These are phyloP conservation scores for Lolium multiflorum DNA, from an alignment of 176 grass and related monocot genomes.

Conservation along the genomic window DNA sequence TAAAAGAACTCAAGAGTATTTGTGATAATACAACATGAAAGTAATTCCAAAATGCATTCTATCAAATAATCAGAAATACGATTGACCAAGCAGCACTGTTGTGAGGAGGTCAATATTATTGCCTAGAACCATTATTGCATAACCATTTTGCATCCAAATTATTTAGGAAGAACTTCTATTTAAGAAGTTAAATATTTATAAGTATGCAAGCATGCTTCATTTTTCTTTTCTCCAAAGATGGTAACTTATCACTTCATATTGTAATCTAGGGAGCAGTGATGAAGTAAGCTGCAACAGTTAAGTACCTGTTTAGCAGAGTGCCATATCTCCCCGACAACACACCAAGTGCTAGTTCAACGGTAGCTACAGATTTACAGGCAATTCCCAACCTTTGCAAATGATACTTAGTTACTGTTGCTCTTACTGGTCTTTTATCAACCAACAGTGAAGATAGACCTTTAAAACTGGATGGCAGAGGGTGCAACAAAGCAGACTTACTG, in stretches of 20 bases:
- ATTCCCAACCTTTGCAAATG: conserved; percentile 91
- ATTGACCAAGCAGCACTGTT: conserved; percentile 6
- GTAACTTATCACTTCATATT: conserved; percentile 26
- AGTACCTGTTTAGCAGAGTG: conserved; percentile 62
- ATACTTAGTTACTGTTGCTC: conserved; percentile 89
- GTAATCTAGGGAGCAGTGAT: conserved; percentile 27
- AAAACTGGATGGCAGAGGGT: conserved; percentile 76
- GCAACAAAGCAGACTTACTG: conserved; percentile 58
- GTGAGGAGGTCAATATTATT: background rate
- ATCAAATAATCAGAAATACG: conserved; percentile 24
- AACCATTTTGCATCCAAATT: conserved; percentile 33
- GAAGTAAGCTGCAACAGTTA: background rate
- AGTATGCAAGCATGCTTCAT: background rate
- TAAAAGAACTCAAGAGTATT: conserved; percentile 16
- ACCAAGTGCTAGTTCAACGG: conserved; percentile 53
- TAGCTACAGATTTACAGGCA: conserved; percentile 58
- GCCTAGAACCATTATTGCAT: background rate
- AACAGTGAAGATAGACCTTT: conserved; percentile 72
- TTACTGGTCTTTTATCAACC: conserved; percentile 81
- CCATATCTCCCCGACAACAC: conserved; percentile 66
- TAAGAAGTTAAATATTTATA: background rate
- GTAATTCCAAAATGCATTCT: conserved; percentile 28
- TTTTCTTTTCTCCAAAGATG: conserved; percentile 23
- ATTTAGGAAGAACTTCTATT: background rate
- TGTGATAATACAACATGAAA: conserved; percentile 25